Conservation (phyloP, 176 grass and related monocot genomes). For the Metroxylon sagu region DNA sequence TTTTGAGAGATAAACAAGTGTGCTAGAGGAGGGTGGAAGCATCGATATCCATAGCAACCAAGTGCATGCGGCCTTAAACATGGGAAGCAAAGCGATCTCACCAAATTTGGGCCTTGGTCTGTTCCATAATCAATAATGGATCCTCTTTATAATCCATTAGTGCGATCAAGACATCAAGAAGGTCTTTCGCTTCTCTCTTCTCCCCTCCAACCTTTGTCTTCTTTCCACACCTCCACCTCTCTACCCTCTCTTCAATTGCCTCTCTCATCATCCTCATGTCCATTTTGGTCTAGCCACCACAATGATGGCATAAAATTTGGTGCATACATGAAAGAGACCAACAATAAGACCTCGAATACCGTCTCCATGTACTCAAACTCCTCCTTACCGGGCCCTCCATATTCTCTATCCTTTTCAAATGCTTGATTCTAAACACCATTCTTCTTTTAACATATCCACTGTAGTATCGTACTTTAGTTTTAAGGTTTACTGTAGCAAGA, state of each 20-base stretch:
- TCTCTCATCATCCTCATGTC: slow-evolving; percentile 25
- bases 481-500: slow-evolving; percentile 14
- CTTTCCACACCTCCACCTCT: slow-evolving; percentile 12
- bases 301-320: slow-evolving; percentile 34
- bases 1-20: no score
- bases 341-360: slow-evolving; percentile 12
- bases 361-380: slow-evolving; percentile 38
- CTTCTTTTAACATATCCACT: slow-evolving; percentile 28
- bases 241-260: slow-evolving; percentile 14
- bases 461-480: slow-evolving; percentile 20
- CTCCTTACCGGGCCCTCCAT: slow-evolving; percentile 1
- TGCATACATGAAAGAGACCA: slow-evolving; percentile 24
- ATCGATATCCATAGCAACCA: no score
- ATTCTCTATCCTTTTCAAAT: slow-evolving; percentile 4
- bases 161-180: slow-evolving; percentile 32
- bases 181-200: slow-evolving; percentile 17
- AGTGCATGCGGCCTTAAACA: no score
- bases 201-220: background rate
- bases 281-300: slow-evolving; percentile 25
- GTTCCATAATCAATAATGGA: slow-evolving; percentile 18
- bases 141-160: background rate
- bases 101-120: slow-evolving; percentile 29
- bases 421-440: slow-evolving; percentile 26
- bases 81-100: no score
- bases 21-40: no score